Evolutionary conservation across 2,329 filamentous ascomycete genomes (phyloP), one percentile per base, ranked within the genome.

Genomic region (Aspergillus ibericus): DNA sequence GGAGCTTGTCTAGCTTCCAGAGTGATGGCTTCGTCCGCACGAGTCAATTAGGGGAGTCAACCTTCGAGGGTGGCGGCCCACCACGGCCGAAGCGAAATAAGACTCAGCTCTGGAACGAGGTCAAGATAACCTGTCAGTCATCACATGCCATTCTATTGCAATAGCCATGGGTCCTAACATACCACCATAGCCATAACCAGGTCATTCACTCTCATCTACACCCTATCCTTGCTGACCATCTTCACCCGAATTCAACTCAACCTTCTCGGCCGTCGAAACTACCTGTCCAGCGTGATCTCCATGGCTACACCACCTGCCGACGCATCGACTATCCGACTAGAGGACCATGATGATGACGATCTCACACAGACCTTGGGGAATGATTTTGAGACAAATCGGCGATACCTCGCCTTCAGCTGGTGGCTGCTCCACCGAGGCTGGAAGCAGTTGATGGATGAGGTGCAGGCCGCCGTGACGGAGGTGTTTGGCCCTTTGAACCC

Each of bases 341-440:
- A 97, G 78, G 95, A 98, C 75, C 88, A 96, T 70, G 93, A 96
- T 70, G 93, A 97, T 72, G 93, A 97, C 72, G 91, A 95, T 72
- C 89, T 89, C 69, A 90, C 93, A 55, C 89, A 93, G 67, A 84
- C 87, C 4, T 92, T 96, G 71, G 92, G 92, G 46, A 93, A 90
- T 74, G 95, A 99, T 75, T 97, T 96, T 66, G 93, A 97, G 75
- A 96, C 92, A 34, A 99, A 99, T 76, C 85, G 93, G 67, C 90
- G 91, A 70, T 99, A 98, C 72, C 82, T 99, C 50, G 96, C 93
- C 40, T 96, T 98, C 74, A 96, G 92, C 77, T 99, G 95, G 95
- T 99, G 93, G 93, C 80, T 99, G 48, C 82, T 99, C 49, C 93
- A 99, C 77, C 86, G 87, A 64, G 95, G 95, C 44, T 98, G 92